These are phyloP conservation scores for Prosopis cineraria DNA, from an alignment of 306 rosid genomes.

Conservation along the genomic window DNA sequence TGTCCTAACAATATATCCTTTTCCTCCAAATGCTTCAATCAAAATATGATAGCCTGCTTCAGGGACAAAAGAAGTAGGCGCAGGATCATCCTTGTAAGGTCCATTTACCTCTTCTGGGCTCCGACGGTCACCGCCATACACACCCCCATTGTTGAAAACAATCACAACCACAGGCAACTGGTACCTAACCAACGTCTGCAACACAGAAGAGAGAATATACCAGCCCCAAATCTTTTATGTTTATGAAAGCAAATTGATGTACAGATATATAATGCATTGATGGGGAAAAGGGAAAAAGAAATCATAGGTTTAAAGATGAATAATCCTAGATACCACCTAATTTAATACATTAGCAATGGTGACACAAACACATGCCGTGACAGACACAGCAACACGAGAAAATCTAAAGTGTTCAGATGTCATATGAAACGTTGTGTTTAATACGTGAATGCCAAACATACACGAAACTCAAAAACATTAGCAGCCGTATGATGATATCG, in stretches of 20 bases:
- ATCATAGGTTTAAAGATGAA: no score
- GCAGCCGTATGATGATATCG: not conserved
- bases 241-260: no score
- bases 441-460: not conserved
- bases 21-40: slow-evolving; percentile 99
- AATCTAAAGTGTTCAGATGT: not conserved
- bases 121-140: slow-evolving; percentile 74
- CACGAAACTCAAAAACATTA: not conserved
- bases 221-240: not conserved
- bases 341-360: not conserved
- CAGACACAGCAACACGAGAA: not conserved
- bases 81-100: slow-evolving; percentile 88
- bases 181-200: slow-evolving; percentile 93
- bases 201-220: slow-evolving; percentile 15
- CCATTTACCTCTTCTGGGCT: slow-evolving; percentile 74
- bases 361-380: not conserved
- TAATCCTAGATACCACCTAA: not conserved
- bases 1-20: slow-evolving; percentile 74
- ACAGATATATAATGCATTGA: no score
- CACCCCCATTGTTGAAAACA: slow-evolving; percentile 94
- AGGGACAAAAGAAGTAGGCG: slow-evolving; percentile 88
- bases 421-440: not conserved
- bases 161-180: slow-evolving; percentile 87
- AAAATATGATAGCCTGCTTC: slow-evolving; percentile 73
- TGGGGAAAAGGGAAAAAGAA: no score